Percentiles rank a stretch among this genome's conserved stretches.
These are phyloP conservation scores for Alternaria ventricosa DNA, from an alignment of 2,329 filamentous ascomycete species.

Conservation along the genomic window DNA sequence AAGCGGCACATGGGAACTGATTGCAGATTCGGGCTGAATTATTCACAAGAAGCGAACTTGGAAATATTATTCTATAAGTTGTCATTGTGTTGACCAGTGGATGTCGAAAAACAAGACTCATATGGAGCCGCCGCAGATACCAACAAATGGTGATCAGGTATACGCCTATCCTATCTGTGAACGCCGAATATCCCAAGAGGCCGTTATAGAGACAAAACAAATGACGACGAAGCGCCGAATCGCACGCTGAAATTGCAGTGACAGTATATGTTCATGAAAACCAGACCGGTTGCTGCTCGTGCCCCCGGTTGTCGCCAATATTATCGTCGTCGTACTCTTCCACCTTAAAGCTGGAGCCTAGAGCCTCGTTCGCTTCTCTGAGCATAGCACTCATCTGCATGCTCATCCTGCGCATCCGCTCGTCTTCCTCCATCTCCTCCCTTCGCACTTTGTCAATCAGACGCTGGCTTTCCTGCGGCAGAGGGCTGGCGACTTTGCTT, in stretches of 20 bases:
- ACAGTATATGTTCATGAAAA: not conserved
- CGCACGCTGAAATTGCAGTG: not conserved
- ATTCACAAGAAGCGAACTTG: not conserved
- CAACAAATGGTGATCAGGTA: not conserved
- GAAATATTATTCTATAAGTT: not conserved
- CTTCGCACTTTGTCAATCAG: constrained; percentile 74
- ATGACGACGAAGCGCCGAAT: not conserved
- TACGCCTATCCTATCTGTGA: not conserved
- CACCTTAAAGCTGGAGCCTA: constrained; percentile 62
- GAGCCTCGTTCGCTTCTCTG: constrained; percentile 81
- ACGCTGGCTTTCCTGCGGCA: constrained; percentile 71
- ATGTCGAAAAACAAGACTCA: not conserved
- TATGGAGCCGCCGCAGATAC: not conserved
- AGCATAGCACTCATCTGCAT: constrained; percentile 85
- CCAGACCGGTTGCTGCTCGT: not conserved
- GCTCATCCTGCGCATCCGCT: constrained; percentile 80
- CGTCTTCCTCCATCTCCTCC: constrained; percentile 79
- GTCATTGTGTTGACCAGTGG: not conserved
- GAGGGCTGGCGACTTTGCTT: constrained; percentile 34
- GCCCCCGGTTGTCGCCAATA: constrained; percentile 2
- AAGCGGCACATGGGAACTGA: not conserved
- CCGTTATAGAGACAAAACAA: not conserved
- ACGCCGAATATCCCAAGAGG: not conserved
- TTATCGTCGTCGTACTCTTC: constrained; percentile 41
- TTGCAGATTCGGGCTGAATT: not conserved